Evolutionary conservation across 768 basidiomycete species (phyloP).

Genomic region (Amanita thiersii): DNA sequence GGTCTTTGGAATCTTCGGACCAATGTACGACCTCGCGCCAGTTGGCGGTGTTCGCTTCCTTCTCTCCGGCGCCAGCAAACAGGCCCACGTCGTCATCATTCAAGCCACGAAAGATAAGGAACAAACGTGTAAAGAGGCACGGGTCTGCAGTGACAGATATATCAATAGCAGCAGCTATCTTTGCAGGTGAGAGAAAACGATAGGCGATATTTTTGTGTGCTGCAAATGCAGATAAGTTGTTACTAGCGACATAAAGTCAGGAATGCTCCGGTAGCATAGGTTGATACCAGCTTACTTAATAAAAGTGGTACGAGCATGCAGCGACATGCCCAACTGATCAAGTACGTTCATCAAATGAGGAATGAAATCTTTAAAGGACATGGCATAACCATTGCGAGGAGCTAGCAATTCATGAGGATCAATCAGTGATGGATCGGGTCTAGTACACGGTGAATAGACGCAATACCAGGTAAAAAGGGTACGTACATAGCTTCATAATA

Average conservation of each 20-base stretch:
- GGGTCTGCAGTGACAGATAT: conserved; percentile 77
- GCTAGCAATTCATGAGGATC: conserved; percentile 76
- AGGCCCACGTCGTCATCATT: conserved; percentile 70
- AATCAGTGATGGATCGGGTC: conserved; percentile 70
- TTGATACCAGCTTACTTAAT: conserved; percentile 49
- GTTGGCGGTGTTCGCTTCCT: conserved; percentile 74
- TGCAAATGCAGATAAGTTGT: conserved; percentile 68
- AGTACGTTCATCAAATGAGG: conserved; percentile 77
- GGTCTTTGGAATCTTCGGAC: conserved; percentile 75
- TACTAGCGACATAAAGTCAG: conserved; percentile 30
- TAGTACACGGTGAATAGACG: conserved; percentile 20
- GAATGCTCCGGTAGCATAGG: conserved; percentile 1
- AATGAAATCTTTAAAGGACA: conserved; percentile 75
- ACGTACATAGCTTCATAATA: conserved; percentile 84
- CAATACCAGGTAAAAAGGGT: neutral
- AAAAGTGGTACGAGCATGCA: conserved; percentile 76
- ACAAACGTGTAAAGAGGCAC: conserved; percentile 76
- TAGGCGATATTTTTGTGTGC: conserved; percentile 84
- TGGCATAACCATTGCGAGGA: conserved; percentile 78
- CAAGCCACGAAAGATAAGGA: conserved; percentile 80
- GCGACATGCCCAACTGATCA: conserved; percentile 77
- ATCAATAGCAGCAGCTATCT: conserved; percentile 81
- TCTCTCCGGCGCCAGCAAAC: conserved; percentile 76
- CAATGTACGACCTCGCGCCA: conserved; percentile 79
- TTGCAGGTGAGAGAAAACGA: conserved; percentile 74